Evolutionary conservation across 345 rosid species (phyloP).

Genomic region (Turritis glabra): DNA sequence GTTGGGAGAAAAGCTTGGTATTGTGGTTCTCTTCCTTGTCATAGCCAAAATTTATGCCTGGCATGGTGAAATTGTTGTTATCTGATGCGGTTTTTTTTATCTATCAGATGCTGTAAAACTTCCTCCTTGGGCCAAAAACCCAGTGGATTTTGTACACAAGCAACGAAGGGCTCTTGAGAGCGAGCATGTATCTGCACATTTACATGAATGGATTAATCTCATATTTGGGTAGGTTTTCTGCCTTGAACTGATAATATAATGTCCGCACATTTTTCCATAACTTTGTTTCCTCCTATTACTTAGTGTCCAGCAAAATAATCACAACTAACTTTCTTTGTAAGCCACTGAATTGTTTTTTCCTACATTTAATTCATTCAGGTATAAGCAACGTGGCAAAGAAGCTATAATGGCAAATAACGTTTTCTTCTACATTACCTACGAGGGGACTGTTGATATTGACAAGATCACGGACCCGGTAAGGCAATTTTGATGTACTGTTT

Average conservation of each 20-base stretch:
- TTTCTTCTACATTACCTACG: slow-evolving; percentile 96
- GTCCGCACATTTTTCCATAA: slow-evolving; percentile 10
- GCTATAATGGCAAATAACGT: slow-evolving; percentile 93
- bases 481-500: slow-evolving; percentile 12
- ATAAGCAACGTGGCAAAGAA: slow-evolving; percentile 98
- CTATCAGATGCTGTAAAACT: slow-evolving; percentile 82
- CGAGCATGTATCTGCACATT: slow-evolving; percentile 90
- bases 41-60: slow-evolving; percentile 16
- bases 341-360: not conserved
- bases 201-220: slow-evolving; percentile 99
- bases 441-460: slow-evolving; percentile 91
- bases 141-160: slow-evolving; percentile 93
- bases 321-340: not conserved
- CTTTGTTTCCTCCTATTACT: slow-evolving; percentile 8
- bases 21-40: slow-evolving; percentile 23
- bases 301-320: slow-evolving; percentile 23
- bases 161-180: slow-evolving; percentile 97
- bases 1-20: slow-evolving; percentile 89
- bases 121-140: slow-evolving; percentile 95
- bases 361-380: slow-evolving; percentile 49
- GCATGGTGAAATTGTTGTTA: slow-evolving; percentile 13
- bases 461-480: slow-evolving; percentile 90
- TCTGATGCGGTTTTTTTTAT: slow-evolving; percentile 17
- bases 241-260: slow-evolving; percentile 4
- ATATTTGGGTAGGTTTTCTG: slow-evolving; percentile 75